Evolutionary conservation across 352 stramenopile genomes (phyloP).

Genomic region (Ophiocytium majus): DNA sequence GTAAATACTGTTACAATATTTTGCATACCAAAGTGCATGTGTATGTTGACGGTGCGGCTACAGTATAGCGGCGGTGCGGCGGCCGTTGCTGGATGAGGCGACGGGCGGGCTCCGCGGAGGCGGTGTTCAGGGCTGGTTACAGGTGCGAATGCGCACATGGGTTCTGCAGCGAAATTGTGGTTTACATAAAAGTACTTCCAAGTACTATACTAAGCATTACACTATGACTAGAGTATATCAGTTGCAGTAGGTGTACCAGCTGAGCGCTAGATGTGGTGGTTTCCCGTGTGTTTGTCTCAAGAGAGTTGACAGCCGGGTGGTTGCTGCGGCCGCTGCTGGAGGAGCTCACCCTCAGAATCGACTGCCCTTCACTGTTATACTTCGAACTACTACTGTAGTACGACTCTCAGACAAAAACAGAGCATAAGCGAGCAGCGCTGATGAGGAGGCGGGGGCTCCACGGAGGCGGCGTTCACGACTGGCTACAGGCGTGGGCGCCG

Average conservation of each 20-base stretch:
- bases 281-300: too few relatives aligned
- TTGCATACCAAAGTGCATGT: not conserved
- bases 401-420: too few relatives aligned
- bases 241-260: slow-evolving; percentile 22
- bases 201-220: too few relatives aligned
- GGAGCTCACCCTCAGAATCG: too few relatives aligned
- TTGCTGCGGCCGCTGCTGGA: slow-evolving; percentile 33
- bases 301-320: slow-evolving; percentile 7
- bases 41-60: not conserved
- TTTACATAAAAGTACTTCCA: too few relatives aligned
- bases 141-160: too few relatives aligned
- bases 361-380: too few relatives aligned
- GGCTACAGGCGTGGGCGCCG: not conserved
- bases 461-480: not conserved
- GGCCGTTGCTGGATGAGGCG: not conserved
- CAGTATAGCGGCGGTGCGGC: not conserved
- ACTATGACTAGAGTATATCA: slow-evolving; percentile 35
- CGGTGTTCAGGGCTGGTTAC: not conserved
- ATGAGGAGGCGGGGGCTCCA: slow-evolving; percentile 19
- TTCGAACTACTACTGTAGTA: too few relatives aligned
- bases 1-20: not conserved
- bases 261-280: too few relatives aligned
- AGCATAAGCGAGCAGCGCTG: too few relatives aligned
- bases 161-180: too few relatives aligned
- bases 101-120: not conserved